Conservation (phyloP, 306 rosid genomes). For the Glycyrrhiza uralensis region DNA sequence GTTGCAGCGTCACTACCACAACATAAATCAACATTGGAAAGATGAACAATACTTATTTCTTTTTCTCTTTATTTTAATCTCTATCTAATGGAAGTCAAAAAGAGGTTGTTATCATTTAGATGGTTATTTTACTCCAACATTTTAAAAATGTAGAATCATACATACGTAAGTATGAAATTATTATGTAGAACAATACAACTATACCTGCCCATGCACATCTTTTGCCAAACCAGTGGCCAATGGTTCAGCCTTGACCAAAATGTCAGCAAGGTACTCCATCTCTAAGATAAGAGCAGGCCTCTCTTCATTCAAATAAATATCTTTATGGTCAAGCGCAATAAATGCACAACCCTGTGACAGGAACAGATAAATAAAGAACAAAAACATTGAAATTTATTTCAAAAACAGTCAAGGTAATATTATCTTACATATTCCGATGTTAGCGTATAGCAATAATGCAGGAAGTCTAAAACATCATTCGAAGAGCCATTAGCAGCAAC, state of each 20-base stretch:
- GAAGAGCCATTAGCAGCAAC: slow-evolving; percentile 78
- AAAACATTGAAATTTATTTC: not conserved
- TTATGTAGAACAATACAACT: not conserved
- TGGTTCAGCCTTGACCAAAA: slow-evolving; percentile 75
- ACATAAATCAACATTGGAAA: slow-evolving; percentile 1
- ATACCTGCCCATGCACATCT: slow-evolving; percentile 99
- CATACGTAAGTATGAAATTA: not conserved
- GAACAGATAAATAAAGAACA: slow-evolving; percentile 21
- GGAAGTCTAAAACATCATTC: slow-evolving; percentile 74
- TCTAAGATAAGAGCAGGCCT: slow-evolving; percentile 61
- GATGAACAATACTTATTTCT: not conserved
- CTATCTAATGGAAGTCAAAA: not conserved
- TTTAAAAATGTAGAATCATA: not conserved
- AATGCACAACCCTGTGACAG: slow-evolving; percentile 65
- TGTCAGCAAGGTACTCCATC: slow-evolving; percentile 78
- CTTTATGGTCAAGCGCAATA: slow-evolving; percentile 72
- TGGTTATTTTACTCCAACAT: not conserved
- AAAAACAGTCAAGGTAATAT: not conserved
- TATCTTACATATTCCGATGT: slow-evolving; percentile 72
- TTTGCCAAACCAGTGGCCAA: slow-evolving; percentile 91
- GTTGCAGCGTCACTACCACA: not conserved
- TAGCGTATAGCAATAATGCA: slow-evolving; percentile 80
- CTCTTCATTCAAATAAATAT: slow-evolving; percentile 60
- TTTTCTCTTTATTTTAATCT: not conserved
- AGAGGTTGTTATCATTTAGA: not conserved